Conservation (phyloP, 1,284 basidiomycete species). For the Ustilago tritici region DNA sequence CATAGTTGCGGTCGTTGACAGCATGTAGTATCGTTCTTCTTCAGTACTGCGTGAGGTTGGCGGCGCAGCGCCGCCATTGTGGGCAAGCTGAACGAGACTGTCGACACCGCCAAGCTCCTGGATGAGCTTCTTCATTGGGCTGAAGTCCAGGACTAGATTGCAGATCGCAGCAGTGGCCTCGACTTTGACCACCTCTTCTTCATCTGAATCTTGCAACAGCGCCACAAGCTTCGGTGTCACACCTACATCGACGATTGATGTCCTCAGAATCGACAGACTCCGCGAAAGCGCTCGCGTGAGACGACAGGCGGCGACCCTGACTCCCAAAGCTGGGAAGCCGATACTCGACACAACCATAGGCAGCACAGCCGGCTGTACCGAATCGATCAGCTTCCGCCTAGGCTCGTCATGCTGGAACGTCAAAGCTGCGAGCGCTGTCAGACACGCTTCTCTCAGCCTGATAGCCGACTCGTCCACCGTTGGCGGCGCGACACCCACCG, state of each 20-base stretch:
- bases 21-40: constrained; percentile 25
- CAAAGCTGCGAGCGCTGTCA: constrained; percentile 58
- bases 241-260: constrained; percentile 62
- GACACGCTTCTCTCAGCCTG: constrained; percentile 57
- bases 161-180: constrained; percentile 62
- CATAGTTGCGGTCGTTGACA: constrained; percentile 27
- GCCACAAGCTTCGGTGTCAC: constrained; percentile 56
- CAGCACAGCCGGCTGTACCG: constrained; percentile 53
- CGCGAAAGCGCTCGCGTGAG: constrained; percentile 59
- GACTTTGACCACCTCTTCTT: constrained; percentile 51
- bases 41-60: neutral
- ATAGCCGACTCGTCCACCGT: constrained; percentile 48
- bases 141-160: constrained; percentile 65
- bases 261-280: constrained; percentile 62
- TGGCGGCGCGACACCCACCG: constrained; percentile 34
- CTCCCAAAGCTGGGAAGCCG: constrained; percentile 51
- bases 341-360: constrained; percentile 53
- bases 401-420: constrained; percentile 61
- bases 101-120: constrained; percentile 55
- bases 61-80: constrained; percentile 9
- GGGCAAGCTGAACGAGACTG: constrained; percentile 46
- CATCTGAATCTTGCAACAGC: constrained; percentile 49
- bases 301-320: constrained; percentile 61
- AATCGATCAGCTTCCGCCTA: constrained; percentile 55
- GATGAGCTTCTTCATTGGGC: constrained; percentile 63